Conservation (phyloP, 345 rosid species). For the Alliaria petiolata region DNA sequence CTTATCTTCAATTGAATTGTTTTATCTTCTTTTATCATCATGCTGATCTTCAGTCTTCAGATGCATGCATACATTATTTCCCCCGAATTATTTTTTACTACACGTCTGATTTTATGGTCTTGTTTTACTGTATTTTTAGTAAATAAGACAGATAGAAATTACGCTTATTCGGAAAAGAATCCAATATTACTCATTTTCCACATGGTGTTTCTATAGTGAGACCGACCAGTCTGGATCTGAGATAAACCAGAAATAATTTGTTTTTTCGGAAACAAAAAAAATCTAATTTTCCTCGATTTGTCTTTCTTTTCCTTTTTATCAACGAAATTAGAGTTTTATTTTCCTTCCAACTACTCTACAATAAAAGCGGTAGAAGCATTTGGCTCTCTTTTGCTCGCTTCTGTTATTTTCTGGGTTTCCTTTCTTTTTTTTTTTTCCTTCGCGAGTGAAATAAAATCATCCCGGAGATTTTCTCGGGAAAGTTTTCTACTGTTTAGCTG, state of each 20-base stretch:
- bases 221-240: background rate
- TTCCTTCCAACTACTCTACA: background rate
- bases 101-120: background rate
- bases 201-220: background rate
- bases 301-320: background rate
- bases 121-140: too few relatives aligned
- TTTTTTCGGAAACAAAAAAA: background rate
- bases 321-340: background rate
- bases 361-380: background rate
- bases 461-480: background rate
- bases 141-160: background rate
- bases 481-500: background rate
- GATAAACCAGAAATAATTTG: background rate
- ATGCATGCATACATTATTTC: too few relatives aligned
- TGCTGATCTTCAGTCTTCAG: background rate
- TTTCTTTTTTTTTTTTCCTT: background rate
- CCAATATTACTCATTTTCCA: background rate
- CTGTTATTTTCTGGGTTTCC: background rate
- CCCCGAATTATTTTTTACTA: background rate
- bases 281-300: background rate
- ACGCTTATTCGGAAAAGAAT: background rate
- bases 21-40: background rate
- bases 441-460: background rate
- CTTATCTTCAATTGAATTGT: constrained; percentile 7
- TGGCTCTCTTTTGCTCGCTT: background rate